Evolutionary conservation across 345 rosid genomes (phyloP).

Genomic region (Lepidium sativum): DNA sequence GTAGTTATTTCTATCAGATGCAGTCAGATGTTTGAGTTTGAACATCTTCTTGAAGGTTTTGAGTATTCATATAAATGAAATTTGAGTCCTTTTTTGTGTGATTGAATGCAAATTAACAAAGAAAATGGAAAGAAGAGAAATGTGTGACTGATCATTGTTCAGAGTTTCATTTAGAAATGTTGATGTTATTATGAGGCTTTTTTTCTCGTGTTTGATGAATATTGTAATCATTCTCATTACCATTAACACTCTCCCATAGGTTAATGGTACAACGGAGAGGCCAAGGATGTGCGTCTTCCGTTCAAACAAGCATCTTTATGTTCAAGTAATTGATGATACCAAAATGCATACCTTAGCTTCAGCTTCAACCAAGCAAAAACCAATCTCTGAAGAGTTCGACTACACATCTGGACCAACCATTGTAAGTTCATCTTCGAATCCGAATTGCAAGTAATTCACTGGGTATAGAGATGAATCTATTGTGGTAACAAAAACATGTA

Average conservation of each 20-base stretch:
- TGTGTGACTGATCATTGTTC: background rate
- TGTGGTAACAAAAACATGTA: background rate
- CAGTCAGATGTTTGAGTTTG: background rate
- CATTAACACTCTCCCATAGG: conserved; percentile 26
- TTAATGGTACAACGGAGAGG: conserved; percentile 79
- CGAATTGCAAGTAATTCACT: background rate
- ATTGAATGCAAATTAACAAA: background rate
- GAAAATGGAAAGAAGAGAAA: background rate
- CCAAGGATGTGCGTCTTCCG: conserved; percentile 78
- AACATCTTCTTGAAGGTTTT: background rate
- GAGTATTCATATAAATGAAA: background rate
- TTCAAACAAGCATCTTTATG: conserved; percentile 87
- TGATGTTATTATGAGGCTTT: background rate
- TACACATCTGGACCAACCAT: conserved; percentile 66
- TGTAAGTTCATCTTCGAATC: conserved; percentile 38
- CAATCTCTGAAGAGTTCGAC: conserved; percentile 52
- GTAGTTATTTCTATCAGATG: background rate
- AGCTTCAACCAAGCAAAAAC: conserved; percentile 76
- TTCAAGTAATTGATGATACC: conserved; percentile 90
- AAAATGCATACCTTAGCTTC: conserved; percentile 98
- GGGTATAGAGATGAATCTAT: background rate
- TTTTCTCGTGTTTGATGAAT: background rate
- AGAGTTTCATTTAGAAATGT: background rate
- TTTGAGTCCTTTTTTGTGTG: background rate
- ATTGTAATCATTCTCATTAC: background rate